These are phyloP conservation scores for Thalassiosira pacifica DNA, from an alignment of 352 stramenopile species.

Conservation along the genomic window DNA sequence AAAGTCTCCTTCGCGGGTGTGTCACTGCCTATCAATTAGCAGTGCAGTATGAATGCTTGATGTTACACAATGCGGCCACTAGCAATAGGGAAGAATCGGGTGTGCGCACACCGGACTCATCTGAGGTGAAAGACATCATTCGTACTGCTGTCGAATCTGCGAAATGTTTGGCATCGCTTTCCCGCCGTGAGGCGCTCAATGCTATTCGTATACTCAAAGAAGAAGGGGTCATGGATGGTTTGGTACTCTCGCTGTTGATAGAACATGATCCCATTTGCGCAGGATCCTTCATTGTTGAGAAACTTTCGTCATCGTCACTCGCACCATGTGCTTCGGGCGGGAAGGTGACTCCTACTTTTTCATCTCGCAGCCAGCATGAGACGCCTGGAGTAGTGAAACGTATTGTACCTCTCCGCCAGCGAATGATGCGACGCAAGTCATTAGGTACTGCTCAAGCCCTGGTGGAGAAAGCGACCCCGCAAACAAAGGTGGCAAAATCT, in stretches of 20 bases:
- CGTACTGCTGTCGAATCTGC: slow-evolving; percentile 16
- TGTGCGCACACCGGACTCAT: background rate
- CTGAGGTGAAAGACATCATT: slow-evolving; percentile 34
- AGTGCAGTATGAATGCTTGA: slow-evolving; percentile 8
- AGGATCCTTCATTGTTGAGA: slow-evolving; percentile 60
- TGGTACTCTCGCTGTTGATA: slow-evolving; percentile 67
- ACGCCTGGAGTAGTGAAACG: too few relatives aligned
- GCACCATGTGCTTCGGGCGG: background rate
- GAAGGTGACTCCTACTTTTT: background rate
- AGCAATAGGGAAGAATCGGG: too few relatives aligned
- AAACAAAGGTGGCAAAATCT: background rate
- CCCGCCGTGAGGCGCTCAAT: slow-evolving; percentile 52
- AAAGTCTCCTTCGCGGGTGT: slow-evolving; percentile 69
- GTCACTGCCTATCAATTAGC: slow-evolving; percentile 66
- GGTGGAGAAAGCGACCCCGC: too few relatives aligned
- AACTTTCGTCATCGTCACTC: slow-evolving; percentile 38
- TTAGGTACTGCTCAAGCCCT: too few relatives aligned
- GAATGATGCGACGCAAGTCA: background rate
- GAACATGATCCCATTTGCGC: slow-evolving; percentile 45
- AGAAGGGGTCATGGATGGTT: slow-evolving; percentile 60
- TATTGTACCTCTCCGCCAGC: background rate
- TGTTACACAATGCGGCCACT: slow-evolving; percentile 2
- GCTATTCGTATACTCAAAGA: slow-evolving; percentile 60
- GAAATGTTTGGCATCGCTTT: slow-evolving; percentile 63
- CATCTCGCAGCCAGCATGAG: background rate